Conservation (phyloP, 257 asterid genomes). For the Euphrasia confusa region DNA sequence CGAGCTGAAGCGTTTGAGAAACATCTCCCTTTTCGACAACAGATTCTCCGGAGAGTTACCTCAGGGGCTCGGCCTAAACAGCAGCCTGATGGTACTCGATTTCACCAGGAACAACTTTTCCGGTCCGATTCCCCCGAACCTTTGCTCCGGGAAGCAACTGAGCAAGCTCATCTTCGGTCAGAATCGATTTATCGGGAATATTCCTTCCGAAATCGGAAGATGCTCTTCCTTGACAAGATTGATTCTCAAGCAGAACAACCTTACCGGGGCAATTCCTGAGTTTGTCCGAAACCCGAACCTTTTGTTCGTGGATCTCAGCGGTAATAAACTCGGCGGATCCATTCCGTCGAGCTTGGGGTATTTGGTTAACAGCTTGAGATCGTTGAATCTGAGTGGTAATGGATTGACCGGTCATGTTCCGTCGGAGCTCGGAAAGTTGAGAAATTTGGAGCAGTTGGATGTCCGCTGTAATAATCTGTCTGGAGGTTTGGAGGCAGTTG, state of each 20-base stretch:
- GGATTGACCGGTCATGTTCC: slow-evolving; percentile 53
- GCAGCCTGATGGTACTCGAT: slow-evolving; percentile 50
- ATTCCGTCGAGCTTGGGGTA: too few relatives aligned
- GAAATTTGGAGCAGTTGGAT: slow-evolving; percentile 60
- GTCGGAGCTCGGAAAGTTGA: slow-evolving; percentile 45
- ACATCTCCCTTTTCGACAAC: slow-evolving; percentile 51
- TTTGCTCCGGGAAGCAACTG: slow-evolving; percentile 64
- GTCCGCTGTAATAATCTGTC: slow-evolving; percentile 54
- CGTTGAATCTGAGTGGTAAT: slow-evolving; percentile 58
- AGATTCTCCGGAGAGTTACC: slow-evolving; percentile 67
- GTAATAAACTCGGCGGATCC: too few relatives aligned
- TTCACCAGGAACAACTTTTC: slow-evolving; percentile 57
- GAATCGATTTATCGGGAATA: slow-evolving; percentile 53
- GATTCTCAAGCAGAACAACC: slow-evolving; percentile 60
- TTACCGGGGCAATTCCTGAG: slow-evolving; percentile 57
- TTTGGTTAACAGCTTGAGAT: slow-evolving; percentile 49
- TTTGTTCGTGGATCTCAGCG: slow-evolving; percentile 50
- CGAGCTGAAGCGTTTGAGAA: slow-evolving; percentile 49
- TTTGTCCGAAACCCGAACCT: slow-evolving; percentile 43
- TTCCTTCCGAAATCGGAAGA: slow-evolving; percentile 56
- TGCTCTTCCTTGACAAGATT: slow-evolving; percentile 60
- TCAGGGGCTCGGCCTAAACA: slow-evolving; percentile 66
- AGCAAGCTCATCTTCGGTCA: slow-evolving; percentile 50
- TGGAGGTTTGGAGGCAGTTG: slow-evolving; percentile 45
- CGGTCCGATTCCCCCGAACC: slow-evolving; percentile 68